Conservation (phyloP, 257 asterid genomes). For the Ehretia macrophylla region DNA sequence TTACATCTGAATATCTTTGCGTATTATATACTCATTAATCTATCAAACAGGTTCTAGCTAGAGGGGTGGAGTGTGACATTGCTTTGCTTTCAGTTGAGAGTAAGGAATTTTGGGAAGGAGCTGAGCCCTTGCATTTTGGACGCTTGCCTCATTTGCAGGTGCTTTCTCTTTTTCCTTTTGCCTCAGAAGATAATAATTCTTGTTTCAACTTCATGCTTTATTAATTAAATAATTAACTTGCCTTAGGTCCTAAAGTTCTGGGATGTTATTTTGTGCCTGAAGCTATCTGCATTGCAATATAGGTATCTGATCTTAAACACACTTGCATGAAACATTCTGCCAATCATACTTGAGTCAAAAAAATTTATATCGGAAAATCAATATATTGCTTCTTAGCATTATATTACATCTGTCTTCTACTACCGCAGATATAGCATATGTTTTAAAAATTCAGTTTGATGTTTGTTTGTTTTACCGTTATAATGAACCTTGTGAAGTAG, state of each 20-base stretch:
- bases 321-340: no score
- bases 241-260: not conserved
- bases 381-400: no score
- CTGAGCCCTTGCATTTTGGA: constrained; percentile 72
- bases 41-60: constrained; percentile 63
- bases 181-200: constrained; percentile 3
- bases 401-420: no score
- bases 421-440: no score
- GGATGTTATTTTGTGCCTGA: no score
- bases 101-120: constrained; percentile 79
- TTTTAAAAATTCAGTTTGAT: no score
- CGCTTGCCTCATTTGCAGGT: constrained; percentile 80
- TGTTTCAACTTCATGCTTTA: not conserved
- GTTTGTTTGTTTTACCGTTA: no score
- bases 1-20: not conserved
- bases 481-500: no score
- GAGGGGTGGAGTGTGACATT: constrained; percentile 86
- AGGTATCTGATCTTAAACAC: no score
- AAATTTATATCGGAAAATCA: no score
- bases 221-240: not conserved
- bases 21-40: not conserved
- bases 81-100: constrained; percentile 85
- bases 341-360: no score
- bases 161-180: constrained; percentile 18
- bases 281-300: no score